Conservation (phyloP, 2,329 filamentous ascomycete species). For the Aspergillus pseudonomiae region DNA sequence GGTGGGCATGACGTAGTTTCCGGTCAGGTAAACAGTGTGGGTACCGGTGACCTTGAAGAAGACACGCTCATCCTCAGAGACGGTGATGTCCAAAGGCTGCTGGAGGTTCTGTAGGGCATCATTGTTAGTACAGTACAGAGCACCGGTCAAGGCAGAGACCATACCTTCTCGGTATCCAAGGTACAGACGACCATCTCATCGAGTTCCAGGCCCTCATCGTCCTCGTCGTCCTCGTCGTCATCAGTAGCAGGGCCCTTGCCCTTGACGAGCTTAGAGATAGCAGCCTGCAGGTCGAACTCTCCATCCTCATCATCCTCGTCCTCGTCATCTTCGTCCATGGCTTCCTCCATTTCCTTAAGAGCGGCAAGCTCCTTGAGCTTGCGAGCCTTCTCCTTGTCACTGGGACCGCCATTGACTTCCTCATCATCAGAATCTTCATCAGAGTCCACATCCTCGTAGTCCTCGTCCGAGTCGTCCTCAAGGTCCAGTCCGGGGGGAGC, state of each 20-base stretch:
- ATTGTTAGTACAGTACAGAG: constrained; percentile 9
- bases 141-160: constrained; percentile 28
- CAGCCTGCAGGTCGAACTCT: constrained; percentile 51
- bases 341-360: constrained; percentile 75
- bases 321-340: constrained; percentile 59
- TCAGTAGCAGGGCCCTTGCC: constrained; percentile 74
- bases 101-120: constrained; percentile 73
- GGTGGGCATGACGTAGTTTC: constrained; percentile 85
- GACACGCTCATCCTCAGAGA: constrained; percentile 84
- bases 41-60: constrained; percentile 92
- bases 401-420: constrained; percentile 85
- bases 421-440: constrained; percentile 65
- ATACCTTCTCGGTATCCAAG: constrained; percentile 87
- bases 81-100: constrained; percentile 90
- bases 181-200: constrained; percentile 96
- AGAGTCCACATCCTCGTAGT: constrained; percentile 52
- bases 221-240: constrained; percentile 62
- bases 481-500: constrained; percentile 62
- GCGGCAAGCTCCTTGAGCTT: constrained; percentile 79
- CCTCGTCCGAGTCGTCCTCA: constrained; percentile 58
- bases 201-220: constrained; percentile 63
- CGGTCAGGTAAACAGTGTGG: constrained; percentile 88
- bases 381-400: constrained; percentile 86
- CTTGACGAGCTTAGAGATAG: constrained; percentile 59
- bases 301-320: constrained; percentile 70